Conservation (phyloP, 306 rosid species). For the Begonia masoniana region DNA sequence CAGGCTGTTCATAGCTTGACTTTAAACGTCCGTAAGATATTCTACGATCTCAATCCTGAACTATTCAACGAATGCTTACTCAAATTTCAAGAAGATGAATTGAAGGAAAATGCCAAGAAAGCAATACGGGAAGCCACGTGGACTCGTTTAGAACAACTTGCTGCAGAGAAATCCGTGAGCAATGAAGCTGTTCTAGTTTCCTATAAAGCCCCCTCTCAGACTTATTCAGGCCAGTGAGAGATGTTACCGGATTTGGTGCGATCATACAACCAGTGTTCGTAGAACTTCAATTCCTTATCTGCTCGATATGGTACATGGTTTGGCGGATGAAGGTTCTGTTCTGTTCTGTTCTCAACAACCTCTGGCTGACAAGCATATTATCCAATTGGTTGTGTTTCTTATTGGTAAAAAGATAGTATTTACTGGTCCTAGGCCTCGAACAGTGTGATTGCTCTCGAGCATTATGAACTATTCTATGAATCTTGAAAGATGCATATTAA, state of each 20-base stretch:
- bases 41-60: constrained; percentile 45
- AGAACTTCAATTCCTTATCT: too few species aligned
- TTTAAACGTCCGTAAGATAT: constrained; percentile 40
- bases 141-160: constrained; percentile 51
- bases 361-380: too few species aligned
- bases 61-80: constrained; percentile 43
- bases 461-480: too few species aligned
- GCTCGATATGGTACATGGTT: too few species aligned
- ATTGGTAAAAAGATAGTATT: too few species aligned
- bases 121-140: constrained; percentile 33
- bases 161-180: constrained; percentile 32
- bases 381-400: too few species aligned
- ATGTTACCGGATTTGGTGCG: neutral
- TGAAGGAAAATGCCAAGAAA: constrained; percentile 23
- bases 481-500: too few species aligned
- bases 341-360: too few species aligned
- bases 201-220: constrained; percentile 10
- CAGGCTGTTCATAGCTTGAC: constrained; percentile 54
- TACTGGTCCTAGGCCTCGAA: too few species aligned
- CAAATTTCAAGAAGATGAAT: constrained; percentile 46
- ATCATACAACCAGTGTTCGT: neutral
- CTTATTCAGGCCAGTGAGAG: constrained; percentile 7
- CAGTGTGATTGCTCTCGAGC: too few species aligned
- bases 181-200: constrained; percentile 25
- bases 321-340: too few species aligned